phyloP scores from a whole-genome alignment of 495 filamentous ascomycete species.

The Geoglossum glabrum region DNA sequence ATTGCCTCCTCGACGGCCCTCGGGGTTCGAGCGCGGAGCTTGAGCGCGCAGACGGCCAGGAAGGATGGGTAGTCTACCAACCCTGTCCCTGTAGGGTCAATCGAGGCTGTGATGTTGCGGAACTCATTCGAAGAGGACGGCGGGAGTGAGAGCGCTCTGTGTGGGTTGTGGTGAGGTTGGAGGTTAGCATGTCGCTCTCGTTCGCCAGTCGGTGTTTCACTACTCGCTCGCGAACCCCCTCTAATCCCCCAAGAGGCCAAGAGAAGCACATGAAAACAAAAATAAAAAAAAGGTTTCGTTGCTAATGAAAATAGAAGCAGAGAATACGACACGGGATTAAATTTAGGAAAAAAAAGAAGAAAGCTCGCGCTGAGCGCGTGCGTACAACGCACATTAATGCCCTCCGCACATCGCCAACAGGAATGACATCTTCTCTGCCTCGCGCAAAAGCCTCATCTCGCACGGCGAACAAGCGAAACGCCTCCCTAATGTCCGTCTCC shows the following conservation, averaged over 20 bases:
- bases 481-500: slow-evolving; percentile 78
- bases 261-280: no score
- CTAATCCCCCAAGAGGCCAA: background rate
- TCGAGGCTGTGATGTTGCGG: slow-evolving; percentile 47
- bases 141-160: slow-evolving; percentile 55
- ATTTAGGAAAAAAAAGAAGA: background rate
- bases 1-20: slow-evolving; percentile 35
- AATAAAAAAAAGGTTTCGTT: no score
- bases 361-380: background rate
- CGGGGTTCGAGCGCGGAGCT: slow-evolving; percentile 32
- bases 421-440: slow-evolving; percentile 54
- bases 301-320: no score
- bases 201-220: background rate
- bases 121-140: slow-evolving; percentile 44
- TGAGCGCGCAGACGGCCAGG: slow-evolving; percentile 66
- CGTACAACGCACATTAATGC: slow-evolving; percentile 47
- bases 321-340: no score
- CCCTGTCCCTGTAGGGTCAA: slow-evolving; percentile 66
- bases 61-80: slow-evolving; percentile 58
- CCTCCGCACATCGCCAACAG: slow-evolving; percentile 56
- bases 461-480: slow-evolving; percentile 58
- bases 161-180: background rate
- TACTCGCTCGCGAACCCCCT: background rate
- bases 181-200: background rate
- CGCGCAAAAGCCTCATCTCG: slow-evolving; percentile 36